A percentile compares a stretch with the other conserved stretches of the same genome.
These are phyloP conservation scores for Musa schizocarpa DNA, from an alignment of 176 grass and related monocot genomes.

Conservation along the genomic window DNA sequence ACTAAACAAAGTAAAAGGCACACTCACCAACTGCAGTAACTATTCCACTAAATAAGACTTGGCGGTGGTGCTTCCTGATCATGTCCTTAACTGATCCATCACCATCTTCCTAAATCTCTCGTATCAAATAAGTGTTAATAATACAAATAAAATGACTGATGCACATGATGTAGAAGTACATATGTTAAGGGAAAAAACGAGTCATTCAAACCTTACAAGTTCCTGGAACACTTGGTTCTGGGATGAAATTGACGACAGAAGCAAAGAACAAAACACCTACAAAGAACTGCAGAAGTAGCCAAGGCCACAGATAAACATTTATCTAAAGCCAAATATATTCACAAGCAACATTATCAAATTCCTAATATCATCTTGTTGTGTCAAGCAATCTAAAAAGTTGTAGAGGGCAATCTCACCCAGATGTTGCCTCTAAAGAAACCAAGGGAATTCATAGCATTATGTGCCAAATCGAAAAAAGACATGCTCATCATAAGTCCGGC, in stretches of 20 bases:
- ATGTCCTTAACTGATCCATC: conserved; percentile 77
- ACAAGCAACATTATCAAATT: neutral
- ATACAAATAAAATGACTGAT: neutral
- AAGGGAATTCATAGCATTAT: conserved; percentile 89
- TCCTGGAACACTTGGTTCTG: conserved; percentile 58
- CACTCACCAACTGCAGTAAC: conserved; percentile 82
- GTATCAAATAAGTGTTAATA: neutral
- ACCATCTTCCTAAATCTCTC: conserved; percentile 41
- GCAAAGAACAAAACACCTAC: conserved; percentile 83
- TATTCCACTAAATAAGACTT: conserved; percentile 93
- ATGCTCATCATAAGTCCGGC: conserved; percentile 97
- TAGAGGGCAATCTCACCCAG: conserved; percentile 43
- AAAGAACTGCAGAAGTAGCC: conserved; percentile 50
- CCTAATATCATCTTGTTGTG: neutral
- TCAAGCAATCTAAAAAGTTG: neutral
- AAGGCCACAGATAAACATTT: neutral
- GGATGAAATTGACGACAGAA: conserved; percentile 79
- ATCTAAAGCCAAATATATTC: neutral
- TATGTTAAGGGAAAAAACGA: neutral
- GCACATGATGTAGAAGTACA: neutral
- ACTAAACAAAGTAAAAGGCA: neutral
- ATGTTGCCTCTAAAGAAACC: conserved; percentile 95
- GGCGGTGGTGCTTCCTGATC: conserved; percentile 71
- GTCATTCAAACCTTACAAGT: conserved; percentile 38
- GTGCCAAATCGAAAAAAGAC: conserved; percentile 91